These are phyloP conservation scores for Biscogniauxia marginata DNA, from an alignment of 2,329 filamentous ascomycete species.

Conservation along the genomic window DNA sequence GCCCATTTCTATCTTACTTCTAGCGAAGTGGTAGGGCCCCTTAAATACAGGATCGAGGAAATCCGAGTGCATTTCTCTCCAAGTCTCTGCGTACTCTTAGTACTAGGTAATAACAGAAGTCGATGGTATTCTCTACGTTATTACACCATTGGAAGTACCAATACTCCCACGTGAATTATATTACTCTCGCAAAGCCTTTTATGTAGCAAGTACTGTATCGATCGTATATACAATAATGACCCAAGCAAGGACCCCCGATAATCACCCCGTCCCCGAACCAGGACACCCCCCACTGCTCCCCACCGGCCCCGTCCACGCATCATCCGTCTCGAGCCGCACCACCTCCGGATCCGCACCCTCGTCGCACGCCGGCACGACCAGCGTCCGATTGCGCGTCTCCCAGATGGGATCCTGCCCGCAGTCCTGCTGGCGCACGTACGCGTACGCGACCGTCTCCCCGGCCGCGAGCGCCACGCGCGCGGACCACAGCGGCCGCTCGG, in stretches of 20 bases:
- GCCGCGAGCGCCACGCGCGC: slow-evolving; percentile 39
- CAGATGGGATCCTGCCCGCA: slow-evolving; percentile 42
- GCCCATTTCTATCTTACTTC: too few relatives aligned
- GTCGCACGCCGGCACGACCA: slow-evolving; percentile 39
- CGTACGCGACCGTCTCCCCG: slow-evolving; percentile 43
- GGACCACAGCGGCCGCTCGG: slow-evolving; percentile 44
- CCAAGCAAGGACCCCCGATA: neutral
- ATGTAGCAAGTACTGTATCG: too few relatives aligned
- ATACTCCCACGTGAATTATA: too few relatives aligned
- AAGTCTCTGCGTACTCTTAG: too few relatives aligned
- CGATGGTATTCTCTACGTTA: too few relatives aligned
- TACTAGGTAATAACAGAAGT: too few relatives aligned
- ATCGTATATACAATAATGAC: too few relatives aligned
- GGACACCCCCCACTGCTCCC: slow-evolving; percentile 28
- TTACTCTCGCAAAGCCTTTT: too few relatives aligned
- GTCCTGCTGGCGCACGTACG: slow-evolving; percentile 45
- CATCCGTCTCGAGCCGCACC: slow-evolving; percentile 31
- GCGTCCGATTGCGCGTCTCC: slow-evolving; percentile 43
- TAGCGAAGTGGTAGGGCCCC: too few relatives aligned
- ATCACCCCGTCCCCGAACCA: neutral
- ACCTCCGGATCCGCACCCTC: slow-evolving; percentile 22
- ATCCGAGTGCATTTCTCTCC: too few relatives aligned
- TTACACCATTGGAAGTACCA: too few relatives aligned
- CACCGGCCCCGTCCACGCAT: slow-evolving; percentile 38
- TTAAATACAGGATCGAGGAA: too few relatives aligned